These are phyloP conservation scores for Trametes sp. DNA, from an alignment of 1,284 basidiomycete genomes.

Conservation along the genomic window DNA sequence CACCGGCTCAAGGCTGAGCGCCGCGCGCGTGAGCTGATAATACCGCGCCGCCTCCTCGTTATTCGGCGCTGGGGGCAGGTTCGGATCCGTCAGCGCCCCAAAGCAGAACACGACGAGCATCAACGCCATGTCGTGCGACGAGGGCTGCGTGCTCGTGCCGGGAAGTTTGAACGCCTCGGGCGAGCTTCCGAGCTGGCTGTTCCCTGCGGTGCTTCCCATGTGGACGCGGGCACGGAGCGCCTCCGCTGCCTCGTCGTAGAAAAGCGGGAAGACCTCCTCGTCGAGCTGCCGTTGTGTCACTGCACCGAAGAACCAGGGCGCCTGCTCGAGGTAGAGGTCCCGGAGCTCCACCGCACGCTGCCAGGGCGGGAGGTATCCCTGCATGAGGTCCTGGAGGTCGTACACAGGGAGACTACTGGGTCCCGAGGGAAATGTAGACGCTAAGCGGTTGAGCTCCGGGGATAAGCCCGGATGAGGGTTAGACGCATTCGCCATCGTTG, in stretches of 20 bases:
- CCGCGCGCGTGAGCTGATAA: slow-evolving; percentile 65
- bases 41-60: slow-evolving; percentile 66
- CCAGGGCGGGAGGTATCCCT: slow-evolving; percentile 63
- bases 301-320: slow-evolving; percentile 80
- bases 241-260: slow-evolving; percentile 58
- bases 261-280: slow-evolving; percentile 71
- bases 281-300: slow-evolving; percentile 64
- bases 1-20: slow-evolving; percentile 69
- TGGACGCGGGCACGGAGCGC: slow-evolving; percentile 3
- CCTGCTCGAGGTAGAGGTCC: slow-evolving; percentile 72
- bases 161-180: slow-evolving; percentile 33
- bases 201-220: slow-evolving; percentile 6
- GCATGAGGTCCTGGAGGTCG: slow-evolving; percentile 55
- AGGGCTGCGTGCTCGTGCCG: slow-evolving; percentile 28
- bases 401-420: slow-evolving; percentile 32
- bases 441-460: slow-evolving; percentile 50
- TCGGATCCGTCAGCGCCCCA: slow-evolving; percentile 68
- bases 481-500: slow-evolving; percentile 8
- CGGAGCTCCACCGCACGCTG: slow-evolving; percentile 60
- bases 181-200: slow-evolving; percentile 6
- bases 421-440: slow-evolving; percentile 62
- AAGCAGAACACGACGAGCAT: slow-evolving; percentile 66
- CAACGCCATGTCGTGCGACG: slow-evolving; percentile 62
- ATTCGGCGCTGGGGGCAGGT: slow-evolving; percentile 60
- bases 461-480: slow-evolving; percentile 32